phyloP scores from a whole-genome alignment of 1,139 yeast genomes.

The Hyphopichia pseudoburtonii region DNA sequence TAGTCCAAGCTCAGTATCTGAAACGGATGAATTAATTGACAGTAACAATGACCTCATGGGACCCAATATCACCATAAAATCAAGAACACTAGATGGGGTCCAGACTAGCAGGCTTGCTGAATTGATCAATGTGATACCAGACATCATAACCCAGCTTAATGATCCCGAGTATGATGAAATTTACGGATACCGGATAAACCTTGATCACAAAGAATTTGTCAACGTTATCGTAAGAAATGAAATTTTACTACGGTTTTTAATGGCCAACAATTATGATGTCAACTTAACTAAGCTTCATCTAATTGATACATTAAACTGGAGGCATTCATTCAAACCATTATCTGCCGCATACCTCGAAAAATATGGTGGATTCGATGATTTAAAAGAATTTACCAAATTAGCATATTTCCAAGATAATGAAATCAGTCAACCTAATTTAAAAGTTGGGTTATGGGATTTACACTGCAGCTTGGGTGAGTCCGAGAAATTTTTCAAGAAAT shows the following conservation, averaged over 20 bases:
- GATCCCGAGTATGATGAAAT: background rate
- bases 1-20: background rate
- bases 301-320: background rate
- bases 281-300: background rate
- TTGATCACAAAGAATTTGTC: background rate
- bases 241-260: background rate
- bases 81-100: background rate
- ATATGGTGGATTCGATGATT: background rate
- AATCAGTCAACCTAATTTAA: background rate
- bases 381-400: background rate
- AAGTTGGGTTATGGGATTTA: background rate
- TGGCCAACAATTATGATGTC: background rate
- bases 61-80: background rate
- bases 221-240: background rate
- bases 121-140: background rate
- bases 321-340: background rate
- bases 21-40: background rate
- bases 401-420: background rate
- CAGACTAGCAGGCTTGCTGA: background rate
- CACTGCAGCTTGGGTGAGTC: background rate
- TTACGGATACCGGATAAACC: background rate
- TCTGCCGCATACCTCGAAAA: background rate
- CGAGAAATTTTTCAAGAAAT: background rate
- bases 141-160: background rate
- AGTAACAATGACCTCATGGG: background rate